Evolutionary conservation across 2,329 filamentous ascomycete species (phyloP), one percentile per base, ranked within the genome.

Genomic region (Hymenoscyphus occultus): DNA sequence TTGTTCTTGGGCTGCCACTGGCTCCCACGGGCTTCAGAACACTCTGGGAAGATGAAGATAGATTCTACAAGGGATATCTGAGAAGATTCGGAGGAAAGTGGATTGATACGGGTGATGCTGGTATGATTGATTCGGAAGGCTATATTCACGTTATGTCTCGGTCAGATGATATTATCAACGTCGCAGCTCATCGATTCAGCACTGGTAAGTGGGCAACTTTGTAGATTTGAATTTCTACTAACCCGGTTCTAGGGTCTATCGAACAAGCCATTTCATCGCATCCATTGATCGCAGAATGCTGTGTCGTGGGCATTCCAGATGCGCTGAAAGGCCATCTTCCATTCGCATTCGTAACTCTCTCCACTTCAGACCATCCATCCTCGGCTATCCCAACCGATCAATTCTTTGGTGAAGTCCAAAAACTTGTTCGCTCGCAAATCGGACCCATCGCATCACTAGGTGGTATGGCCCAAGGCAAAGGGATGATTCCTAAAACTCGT

Each of bases 81-180:
- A 90, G 90, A 77, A 83, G 93, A 14, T 98, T 97, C 74, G 73
- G 84, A 5, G 92, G 92, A 0, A 85, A 85, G 71, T 97, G 92
- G 91, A 78, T 97, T 56, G 93, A 98, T 74, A 97, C 93, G 0
- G 94, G 93, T 1, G 93, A 98, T 75, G 90, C 92, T 0, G 93
- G 94, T 0, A 88, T 93, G 81, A 87, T 97, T 64, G 93, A 97
- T 74, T 76, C 83, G 14, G 88, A 94, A 51, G 86, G 86, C 4
- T 88, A 88, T 71, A 82, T 88, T 51, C 83, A 85, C 69, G 85
- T 89, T 70, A 87, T 88, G 86, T 83, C 83, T 51, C 79, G 86
- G 51, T 77, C 78, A 39, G 93, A 97, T 78, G 93, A 97, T 76
- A 90, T 97, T 66, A 93, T 97, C 74, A 97, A 97, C 74, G 93